phyloP scores from a whole-genome alignment of 306 rosid species.

The Malus fusca region DNA sequence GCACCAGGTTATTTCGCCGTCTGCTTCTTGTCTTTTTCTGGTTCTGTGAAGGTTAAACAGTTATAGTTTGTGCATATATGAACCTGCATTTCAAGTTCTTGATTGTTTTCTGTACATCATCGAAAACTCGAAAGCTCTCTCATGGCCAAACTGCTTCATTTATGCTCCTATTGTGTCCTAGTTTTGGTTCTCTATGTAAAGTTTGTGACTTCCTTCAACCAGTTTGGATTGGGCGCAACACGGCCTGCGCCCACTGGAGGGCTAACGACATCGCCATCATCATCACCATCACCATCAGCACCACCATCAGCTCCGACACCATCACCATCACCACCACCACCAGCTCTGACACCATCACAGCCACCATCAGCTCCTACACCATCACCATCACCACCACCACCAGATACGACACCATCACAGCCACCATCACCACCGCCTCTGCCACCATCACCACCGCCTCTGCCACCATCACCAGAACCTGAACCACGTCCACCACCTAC shows the following conservation, averaged over 20 bases:
- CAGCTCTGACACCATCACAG: neutral
- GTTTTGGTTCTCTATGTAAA: neutral
- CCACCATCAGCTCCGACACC: neutral
- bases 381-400: neutral
- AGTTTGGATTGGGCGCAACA: no score
- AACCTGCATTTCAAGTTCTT: neutral
- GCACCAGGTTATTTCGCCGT: neutral
- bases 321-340: neutral
- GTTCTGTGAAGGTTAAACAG: neutral
- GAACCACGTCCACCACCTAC: neutral
- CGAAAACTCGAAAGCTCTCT: neutral
- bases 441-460: neutral
- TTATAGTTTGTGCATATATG: neutral
- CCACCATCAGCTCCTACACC: neutral
- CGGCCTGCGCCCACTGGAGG: no score
- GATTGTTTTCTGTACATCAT: neutral
- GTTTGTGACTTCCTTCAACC: neutral
- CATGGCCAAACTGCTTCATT: neutral
- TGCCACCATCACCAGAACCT: neutral
- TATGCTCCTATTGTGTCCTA: neutral
- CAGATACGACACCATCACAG: neutral
- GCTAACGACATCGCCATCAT: neutral
- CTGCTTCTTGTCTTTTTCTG: neutral
- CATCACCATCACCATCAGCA: neutral
- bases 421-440: neutral